These are phyloP conservation scores for Calycina herbarum DNA, from an alignment of 2,329 filamentous ascomycete genomes.

Conservation along the genomic window DNA sequence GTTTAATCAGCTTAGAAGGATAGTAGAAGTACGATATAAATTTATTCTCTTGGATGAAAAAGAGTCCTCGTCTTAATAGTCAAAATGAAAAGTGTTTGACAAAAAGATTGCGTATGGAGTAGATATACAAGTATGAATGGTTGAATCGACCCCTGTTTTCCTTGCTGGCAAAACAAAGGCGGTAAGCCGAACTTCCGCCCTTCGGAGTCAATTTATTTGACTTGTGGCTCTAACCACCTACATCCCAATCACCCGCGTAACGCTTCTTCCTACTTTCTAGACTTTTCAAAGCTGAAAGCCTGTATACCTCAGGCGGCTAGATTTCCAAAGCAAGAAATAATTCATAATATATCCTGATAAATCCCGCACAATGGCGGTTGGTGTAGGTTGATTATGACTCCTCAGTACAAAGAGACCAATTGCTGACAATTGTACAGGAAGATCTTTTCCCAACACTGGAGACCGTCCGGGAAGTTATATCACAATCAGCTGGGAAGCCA, in stretches of 20 bases:
- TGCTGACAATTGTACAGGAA: conserved; percentile 40
- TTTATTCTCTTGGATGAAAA: too few species aligned
- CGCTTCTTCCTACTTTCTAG: neutral
- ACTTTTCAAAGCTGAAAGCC: neutral
- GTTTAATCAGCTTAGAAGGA: too few species aligned
- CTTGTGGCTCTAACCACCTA: conserved; percentile 45
- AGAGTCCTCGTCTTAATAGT: too few species aligned
- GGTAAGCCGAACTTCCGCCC: neutral
- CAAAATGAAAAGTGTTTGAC: too few species aligned
- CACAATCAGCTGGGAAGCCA: conserved; percentile 48
- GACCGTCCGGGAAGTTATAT: conserved; percentile 56
- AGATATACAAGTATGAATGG: too few species aligned
- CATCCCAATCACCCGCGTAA: neutral
- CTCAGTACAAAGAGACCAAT: conserved; percentile 6
- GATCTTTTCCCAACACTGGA: conserved; percentile 61
- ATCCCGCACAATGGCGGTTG: conserved; percentile 27
- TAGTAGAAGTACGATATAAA: too few species aligned
- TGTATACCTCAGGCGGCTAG: neutral
- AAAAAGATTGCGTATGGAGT: too few species aligned
- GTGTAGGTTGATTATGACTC: conserved; percentile 31
- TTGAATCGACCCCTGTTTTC: too few species aligned
- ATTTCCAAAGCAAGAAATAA: neutral
- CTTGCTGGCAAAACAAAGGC: neutral
- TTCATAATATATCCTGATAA: neutral
- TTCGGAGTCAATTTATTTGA: conserved; percentile 56